phyloP scores from a whole-genome alignment of 2,329 filamentous ascomycete genomes.

The Aspergillus quadrilineatus region DNA sequence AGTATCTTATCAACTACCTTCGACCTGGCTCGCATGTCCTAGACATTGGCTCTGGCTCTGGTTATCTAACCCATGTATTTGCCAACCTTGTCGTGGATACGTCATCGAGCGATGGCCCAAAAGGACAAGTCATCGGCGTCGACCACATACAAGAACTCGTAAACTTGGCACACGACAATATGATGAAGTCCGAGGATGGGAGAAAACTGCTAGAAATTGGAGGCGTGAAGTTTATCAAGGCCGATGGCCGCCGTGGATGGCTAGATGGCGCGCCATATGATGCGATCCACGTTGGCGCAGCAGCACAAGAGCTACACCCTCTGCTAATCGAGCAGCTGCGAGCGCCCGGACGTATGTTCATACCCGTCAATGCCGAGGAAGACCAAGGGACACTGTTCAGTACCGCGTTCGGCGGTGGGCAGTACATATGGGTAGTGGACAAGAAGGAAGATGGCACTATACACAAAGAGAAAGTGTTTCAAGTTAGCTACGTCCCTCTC shows the following conservation, averaged over 20 bases:
- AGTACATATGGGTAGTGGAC: constrained; percentile 64
- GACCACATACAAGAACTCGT: constrained; percentile 69
- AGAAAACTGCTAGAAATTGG: constrained; percentile 60
- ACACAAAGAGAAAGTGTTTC: constrained; percentile 57
- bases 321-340: constrained; percentile 74
- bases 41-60: constrained; percentile 73
- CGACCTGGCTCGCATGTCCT: constrained; percentile 59
- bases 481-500: constrained; percentile 64
- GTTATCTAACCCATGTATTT: constrained; percentile 84
- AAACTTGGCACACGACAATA: constrained; percentile 64
- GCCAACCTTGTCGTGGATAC: constrained; percentile 65
- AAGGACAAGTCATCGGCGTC: constrained; percentile 64
- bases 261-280: constrained; percentile 67
- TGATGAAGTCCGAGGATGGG: constrained; percentile 63
- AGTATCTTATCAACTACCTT: constrained; percentile 61
- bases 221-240: constrained; percentile 69
- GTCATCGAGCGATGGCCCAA: constrained; percentile 27
- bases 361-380: constrained; percentile 57
- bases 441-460: constrained; percentile 61
- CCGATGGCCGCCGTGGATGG: constrained; percentile 71
- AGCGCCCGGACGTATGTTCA: constrained; percentile 70
- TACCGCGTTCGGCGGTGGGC: constrained; percentile 36
- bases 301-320: constrained; percentile 70
- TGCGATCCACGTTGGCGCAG: constrained; percentile 92
- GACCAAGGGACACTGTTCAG: constrained; percentile 23